These are phyloP conservation scores for Tricholomella constricta DNA, from an alignment of 768 basidiomycete genomes.

Conservation along the genomic window DNA sequence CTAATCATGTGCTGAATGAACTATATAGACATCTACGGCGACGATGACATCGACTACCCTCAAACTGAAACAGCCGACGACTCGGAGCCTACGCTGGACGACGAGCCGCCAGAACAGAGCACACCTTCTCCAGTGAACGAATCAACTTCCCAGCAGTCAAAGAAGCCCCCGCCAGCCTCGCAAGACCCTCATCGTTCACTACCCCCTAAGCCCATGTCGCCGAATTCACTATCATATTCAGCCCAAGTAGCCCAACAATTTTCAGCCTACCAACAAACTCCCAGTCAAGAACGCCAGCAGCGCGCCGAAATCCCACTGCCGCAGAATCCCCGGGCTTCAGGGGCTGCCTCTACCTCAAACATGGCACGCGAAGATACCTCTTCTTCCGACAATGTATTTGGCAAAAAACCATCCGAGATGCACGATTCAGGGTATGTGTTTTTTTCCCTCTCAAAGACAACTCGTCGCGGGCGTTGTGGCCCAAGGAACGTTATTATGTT, in stretches of 20 bases:
- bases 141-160: conserved; percentile 1
- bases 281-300: conserved; percentile 63
- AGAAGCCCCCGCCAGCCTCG: conserved; percentile 15
- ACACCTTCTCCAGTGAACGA: conserved; percentile 12
- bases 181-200: conserved; percentile 25
- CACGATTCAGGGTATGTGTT: conserved; percentile 83
- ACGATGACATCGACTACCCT: conserved; percentile 47
- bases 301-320: conserved; percentile 31
- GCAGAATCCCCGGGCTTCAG: conserved; percentile 26
- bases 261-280: conserved; percentile 63
- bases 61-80: conserved; percentile 29
- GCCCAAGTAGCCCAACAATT: conserved; percentile 70
- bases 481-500: conserved; percentile 16
- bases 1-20: conserved; percentile 22
- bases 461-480: conserved; percentile 1
- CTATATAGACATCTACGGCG: conserved; percentile 53
- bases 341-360: conserved; percentile 17
- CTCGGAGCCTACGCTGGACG: conserved; percentile 23
- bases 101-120: conserved; percentile 18
- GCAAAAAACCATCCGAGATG: conserved; percentile 72
- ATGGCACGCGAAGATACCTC: conserved; percentile 37
- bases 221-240: conserved; percentile 52
- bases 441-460: conserved; percentile 5
- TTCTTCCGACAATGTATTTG: conserved; percentile 43
- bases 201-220: conserved; percentile 29